Evolutionary conservation across 129 eudicot genomes (phyloP).

Genomic region (Tagetes patula): DNA sequence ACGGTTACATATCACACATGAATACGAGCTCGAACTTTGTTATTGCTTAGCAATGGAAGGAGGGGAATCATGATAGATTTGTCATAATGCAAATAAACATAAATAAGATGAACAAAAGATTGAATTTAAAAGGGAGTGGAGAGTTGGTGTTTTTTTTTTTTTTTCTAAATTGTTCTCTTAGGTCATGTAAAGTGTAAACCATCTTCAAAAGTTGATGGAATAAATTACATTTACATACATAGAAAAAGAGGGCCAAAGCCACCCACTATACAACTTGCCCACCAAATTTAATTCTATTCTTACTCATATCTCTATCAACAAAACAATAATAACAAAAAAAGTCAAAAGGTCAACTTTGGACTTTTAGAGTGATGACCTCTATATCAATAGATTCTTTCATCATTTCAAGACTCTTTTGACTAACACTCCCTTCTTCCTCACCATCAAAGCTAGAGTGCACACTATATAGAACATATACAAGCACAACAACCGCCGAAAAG

Average conservation of each 20-base stretch:
- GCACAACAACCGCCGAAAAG: conserved; percentile 62
- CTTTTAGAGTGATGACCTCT: conserved; percentile 44
- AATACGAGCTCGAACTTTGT: not conserved
- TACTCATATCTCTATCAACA: conserved; percentile 37
- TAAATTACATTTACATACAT: conserved; percentile 18
- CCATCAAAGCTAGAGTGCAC: conserved; percentile 97
- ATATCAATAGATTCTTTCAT: conserved; percentile 45
- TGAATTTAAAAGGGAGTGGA: not conserved
- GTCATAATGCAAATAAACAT: not conserved
- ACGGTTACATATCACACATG: not conserved
- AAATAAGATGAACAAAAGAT: not conserved
- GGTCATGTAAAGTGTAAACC: conserved; percentile 34
- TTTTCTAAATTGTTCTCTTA: conserved; percentile 5
- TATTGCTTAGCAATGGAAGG: not conserved
- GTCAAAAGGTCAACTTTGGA: conserved; percentile 31
- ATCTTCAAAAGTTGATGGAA: conserved; percentile 49
- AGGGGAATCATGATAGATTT: not conserved
- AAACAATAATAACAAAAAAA: not conserved
- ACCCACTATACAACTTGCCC: conserved; percentile 58
- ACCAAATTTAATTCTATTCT: conserved; percentile 32
- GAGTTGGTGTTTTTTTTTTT: no score
- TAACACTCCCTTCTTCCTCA: conserved; percentile 48
- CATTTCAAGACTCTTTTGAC: conserved; percentile 50
- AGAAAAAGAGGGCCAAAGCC: conserved; percentile 29
- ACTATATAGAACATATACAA: conserved; percentile 78